Evolutionary conservation across 2,329 filamentous ascomycete species (phyloP), one percentile per base, ranked within the genome.

Genomic region (Xylaria sp.): DNA sequence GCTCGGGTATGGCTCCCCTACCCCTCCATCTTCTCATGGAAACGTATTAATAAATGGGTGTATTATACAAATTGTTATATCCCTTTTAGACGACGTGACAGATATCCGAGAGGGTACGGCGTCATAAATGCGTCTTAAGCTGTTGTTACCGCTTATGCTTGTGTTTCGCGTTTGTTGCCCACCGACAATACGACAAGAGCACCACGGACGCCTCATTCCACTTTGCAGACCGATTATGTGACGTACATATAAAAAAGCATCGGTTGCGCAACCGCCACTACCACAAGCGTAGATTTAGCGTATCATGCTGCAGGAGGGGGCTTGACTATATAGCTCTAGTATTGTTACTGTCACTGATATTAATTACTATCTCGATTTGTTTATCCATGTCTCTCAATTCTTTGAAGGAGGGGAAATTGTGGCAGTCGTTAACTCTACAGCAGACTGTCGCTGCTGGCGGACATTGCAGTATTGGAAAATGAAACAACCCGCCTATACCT

Each of bases 391-490:
- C 12, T 21, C 17, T 15, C 23, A 19, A 31, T 21, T 19, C 23
- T 15, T 3, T 9, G 9, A 42, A 33, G 8, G 14, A 42, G 25
- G 33, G 28, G 17, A 23, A 57, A 40, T 19, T 42, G 38, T 60
- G 55, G 21, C 58, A 64, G 61, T 45, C 55, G 42, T 64, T 53
- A 12, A 14, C 52, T 19, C 28, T 31, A 31, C 28, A 31, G 33
- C 33, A 43, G 28, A 38, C 49, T 14, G 46, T 59, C 61, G 54
- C 51, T 64, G 61, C 45, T 57, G 57, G 47, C 25, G 21, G 40
- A 54, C 47, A 57, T 55, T 50, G 40, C 54, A 57, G 57, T 64
- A 64, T 66, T 62, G 55, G 42, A 57, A 60, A 51, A 45, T 66
- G 58, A 62, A 64, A 64, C 61, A 60, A 33, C n/a, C 46, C 42